Percentiles rank a stretch among this genome's conserved stretches.
Conservation (phyloP, 2,329 filamentous ascomycete species). For the Trichoderma arundinaceum region DNA sequence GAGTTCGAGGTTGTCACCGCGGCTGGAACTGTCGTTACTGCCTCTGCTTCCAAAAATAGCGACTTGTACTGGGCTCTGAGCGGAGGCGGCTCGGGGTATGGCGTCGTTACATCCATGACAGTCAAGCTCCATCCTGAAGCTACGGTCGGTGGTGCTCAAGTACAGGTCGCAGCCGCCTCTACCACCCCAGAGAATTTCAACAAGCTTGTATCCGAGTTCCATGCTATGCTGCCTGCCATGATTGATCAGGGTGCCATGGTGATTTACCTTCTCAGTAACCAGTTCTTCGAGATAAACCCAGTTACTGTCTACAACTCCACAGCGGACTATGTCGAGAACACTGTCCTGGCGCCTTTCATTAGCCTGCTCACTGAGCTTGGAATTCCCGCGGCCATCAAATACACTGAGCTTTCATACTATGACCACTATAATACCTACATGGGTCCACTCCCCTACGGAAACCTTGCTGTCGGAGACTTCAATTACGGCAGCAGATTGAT, state of each 20-base stretch:
- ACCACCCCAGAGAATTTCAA: constrained; percentile 10
- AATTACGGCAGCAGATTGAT: constrained; percentile 52
- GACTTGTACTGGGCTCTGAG: constrained; percentile 67
- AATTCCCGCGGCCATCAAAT: constrained; percentile 39
- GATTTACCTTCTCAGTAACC: constrained; percentile 51
- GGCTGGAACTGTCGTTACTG: constrained; percentile 53
- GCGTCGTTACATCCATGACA: constrained; percentile 49
- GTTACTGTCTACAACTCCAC: constrained; percentile 53
- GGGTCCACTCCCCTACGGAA: constrained; percentile 48
- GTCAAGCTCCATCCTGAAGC: constrained; percentile 43
- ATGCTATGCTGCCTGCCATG: constrained; percentile 43
- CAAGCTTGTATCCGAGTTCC: constrained; percentile 36
- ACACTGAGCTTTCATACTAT: constrained; percentile 41
- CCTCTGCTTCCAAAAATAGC: constrained; percentile 45
- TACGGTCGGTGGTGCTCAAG: constrained; percentile 43
- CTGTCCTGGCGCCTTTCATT: constrained; percentile 51
- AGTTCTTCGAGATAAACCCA: constrained; percentile 50
- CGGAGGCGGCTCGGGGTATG: constrained; percentile 60
- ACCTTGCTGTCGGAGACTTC: constrained; percentile 40
- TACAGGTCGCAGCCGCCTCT: neutral
- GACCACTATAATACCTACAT: constrained; percentile 38
- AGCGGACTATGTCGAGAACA: constrained; percentile 44
- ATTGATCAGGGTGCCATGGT: constrained; percentile 55
- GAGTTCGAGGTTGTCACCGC: constrained; percentile 60
- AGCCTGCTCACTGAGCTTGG: constrained; percentile 36